phyloP scores from a whole-genome alignment of 2,329 filamentous ascomycete genomes.

The Penicillium sp. region DNA sequence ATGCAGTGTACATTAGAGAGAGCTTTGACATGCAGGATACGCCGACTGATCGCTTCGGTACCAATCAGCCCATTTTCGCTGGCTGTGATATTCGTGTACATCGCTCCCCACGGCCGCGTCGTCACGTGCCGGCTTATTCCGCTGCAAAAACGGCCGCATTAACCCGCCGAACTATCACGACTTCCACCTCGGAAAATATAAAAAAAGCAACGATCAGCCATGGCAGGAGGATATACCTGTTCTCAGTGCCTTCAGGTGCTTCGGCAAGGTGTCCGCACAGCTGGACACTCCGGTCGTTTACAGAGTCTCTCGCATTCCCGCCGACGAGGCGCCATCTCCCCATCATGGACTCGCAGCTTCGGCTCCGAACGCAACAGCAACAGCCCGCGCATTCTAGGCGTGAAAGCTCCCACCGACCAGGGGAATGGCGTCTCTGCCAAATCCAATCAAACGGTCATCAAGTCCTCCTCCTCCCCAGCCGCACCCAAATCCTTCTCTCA shows the following conservation, averaged over 20 bases:
- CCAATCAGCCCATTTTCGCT: neutral
- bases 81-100: neutral
- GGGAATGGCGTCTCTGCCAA: conserved; percentile 10
- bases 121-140: conserved; percentile 14
- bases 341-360: conserved; percentile 24
- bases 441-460: conserved; percentile 4
- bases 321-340: conserved; percentile 21
- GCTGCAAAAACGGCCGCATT: conserved; percentile 10
- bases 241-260: conserved; percentile 36
- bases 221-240: conserved; percentile 39
- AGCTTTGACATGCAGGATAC: too few relatives aligned
- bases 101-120: conserved; percentile 1
- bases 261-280: conserved; percentile 23
- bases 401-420: conserved; percentile 13
- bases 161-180: conserved; percentile 5
- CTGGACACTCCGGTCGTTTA: conserved; percentile 18
- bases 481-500: conserved; percentile 15
- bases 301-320: conserved; percentile 21
- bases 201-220: conserved; percentile 16
- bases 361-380: conserved; percentile 23
- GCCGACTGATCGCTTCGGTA: too few relatives aligned
- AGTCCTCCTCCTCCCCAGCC: conserved; percentile 8
- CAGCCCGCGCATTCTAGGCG: conserved; percentile 11
- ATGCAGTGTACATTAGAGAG: too few relatives aligned
- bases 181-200: neutral